Evolutionary conservation across 78 protist genomes (phyloP).

Genomic region (Chrysochromulina tobinii): DNA sequence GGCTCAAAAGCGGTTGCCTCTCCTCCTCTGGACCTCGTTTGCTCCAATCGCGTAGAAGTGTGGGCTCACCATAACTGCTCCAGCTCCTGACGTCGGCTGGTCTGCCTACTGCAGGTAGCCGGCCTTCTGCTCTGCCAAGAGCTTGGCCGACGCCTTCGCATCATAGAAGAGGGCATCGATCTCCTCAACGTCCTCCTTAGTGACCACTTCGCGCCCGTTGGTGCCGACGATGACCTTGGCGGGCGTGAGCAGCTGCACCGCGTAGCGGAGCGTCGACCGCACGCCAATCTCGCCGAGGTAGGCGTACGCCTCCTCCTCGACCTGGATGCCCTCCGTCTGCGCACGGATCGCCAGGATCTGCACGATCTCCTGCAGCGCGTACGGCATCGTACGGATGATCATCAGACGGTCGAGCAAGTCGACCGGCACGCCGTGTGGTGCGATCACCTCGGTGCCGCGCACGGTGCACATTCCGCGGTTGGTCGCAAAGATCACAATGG

Average conservation of each 20-base stretch:
- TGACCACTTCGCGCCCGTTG: constrained; percentile 57
- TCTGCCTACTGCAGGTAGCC: neutral
- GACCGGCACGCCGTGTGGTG: constrained; percentile 99
- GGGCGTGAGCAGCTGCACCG: constrained; percentile 97
- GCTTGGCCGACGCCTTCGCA: constrained; percentile 94
- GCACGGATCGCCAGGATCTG: constrained; percentile 52
- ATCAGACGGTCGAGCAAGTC: constrained; percentile 90
- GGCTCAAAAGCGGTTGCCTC: no score
- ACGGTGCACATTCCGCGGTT: constrained; percentile 82
- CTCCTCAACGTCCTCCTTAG: constrained; percentile 83
- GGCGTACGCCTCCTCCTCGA: constrained; percentile 74
- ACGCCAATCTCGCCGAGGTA: constrained; percentile 56
- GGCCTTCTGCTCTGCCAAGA: constrained; percentile 61
- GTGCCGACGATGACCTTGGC: constrained; percentile 83
- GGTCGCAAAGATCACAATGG: constrained; percentile 99
- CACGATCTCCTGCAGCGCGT: constrained; percentile 68
- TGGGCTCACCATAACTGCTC: no score
- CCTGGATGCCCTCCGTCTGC: constrained; percentile 68
- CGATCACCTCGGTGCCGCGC: constrained; percentile 88
- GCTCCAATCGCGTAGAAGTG: no score
- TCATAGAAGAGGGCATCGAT: constrained; percentile 89
- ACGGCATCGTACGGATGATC: constrained; percentile 95
- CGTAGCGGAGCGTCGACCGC: constrained; percentile 57
- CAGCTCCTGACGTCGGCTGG: neutral
- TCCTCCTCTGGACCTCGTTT: no score